A percentile compares a stretch with the other conserved stretches of the same genome.
phyloP scores from a whole-genome alignment of 495 filamentous ascomycete genomes.

The Corynascus novoguineensis region DNA sequence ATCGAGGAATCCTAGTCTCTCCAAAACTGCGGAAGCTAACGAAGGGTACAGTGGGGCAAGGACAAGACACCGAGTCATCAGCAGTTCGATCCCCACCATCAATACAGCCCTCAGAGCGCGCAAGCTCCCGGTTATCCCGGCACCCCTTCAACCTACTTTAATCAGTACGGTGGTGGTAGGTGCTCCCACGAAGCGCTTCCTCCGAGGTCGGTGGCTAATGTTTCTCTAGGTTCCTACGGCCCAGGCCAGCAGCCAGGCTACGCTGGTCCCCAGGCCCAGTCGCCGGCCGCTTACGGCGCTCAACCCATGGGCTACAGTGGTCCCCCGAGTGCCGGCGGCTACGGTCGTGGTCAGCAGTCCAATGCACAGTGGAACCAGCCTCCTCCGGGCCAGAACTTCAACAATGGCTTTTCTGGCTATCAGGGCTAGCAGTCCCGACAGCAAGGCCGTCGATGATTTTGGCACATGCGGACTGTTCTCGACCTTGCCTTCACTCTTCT shows the following conservation, averaged over 20 bases:
- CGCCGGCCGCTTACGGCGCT: conserved; percentile 56
- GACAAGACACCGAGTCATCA: conserved; percentile 85
- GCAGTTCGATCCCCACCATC: conserved; percentile 73
- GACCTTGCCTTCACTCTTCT: conserved; percentile 9
- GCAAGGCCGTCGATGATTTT: background rate
- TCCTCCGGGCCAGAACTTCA: conserved; percentile 51
- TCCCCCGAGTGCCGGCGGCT: conserved; percentile 72
- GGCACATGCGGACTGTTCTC: background rate
- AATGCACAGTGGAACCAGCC: conserved; percentile 69
- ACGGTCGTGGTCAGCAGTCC: conserved; percentile 73
- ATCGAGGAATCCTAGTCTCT: background rate
- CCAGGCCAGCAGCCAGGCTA: conserved; percentile 50
- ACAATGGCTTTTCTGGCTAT: conserved; percentile 56
- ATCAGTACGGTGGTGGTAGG: conserved; percentile 72
- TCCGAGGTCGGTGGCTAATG: conserved; percentile 24
- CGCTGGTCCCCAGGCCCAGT: conserved; percentile 50
- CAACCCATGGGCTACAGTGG: conserved; percentile 55
- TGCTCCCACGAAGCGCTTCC: conserved; percentile 30
- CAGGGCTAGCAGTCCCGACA: conserved; percentile 43
- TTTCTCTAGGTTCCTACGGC: conserved; percentile 40
- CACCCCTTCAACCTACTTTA: conserved; percentile 81
- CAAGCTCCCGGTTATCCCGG: conserved; percentile 57
- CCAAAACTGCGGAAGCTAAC: conserved; percentile 26
- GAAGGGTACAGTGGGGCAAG: conserved; percentile 84
- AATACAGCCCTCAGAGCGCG: conserved; percentile 61